Evolutionary conservation across 192 early-diverging fungal species (phyloP).

Genomic region (Paraglomus brasilianum): DNA sequence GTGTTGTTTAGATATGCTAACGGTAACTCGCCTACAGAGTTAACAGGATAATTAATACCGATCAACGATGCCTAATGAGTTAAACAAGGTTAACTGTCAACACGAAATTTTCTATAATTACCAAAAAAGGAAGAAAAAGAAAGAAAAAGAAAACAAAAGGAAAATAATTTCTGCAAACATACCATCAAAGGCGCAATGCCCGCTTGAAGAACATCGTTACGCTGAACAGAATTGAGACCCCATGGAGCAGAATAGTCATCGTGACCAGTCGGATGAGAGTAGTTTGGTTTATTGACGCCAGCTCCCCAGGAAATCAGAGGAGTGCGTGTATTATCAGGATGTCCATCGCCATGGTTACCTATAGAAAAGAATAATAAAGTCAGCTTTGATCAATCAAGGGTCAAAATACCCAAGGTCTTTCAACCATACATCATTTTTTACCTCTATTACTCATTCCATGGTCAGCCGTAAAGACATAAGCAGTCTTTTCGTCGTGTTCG

Average conservation of each 20-base stretch:
- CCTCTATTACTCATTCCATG: conserved; percentile 96
- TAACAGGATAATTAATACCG: conserved; percentile 85
- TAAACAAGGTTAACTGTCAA: background rate
- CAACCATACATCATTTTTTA: conserved; percentile 31
- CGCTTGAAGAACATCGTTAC: conserved; percentile 89
- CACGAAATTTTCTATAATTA: too few relatives aligned
- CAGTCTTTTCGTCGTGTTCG: conserved; percentile 74
- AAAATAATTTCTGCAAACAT: conserved; percentile 6
- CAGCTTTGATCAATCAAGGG: background rate
- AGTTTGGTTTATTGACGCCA: conserved; percentile 69
- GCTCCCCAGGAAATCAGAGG: conserved; percentile 95
- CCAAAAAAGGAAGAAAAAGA: conserved; percentile 22
- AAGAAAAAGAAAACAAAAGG: conserved; percentile 25
- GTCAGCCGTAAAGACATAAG: conserved; percentile 92
- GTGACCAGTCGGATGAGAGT: conserved; percentile 61
- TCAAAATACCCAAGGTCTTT: background rate
- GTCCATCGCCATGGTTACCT: conserved; percentile 92
- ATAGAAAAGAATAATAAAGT: background rate
- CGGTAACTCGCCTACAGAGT: conserved; percentile 92
- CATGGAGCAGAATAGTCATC: conserved; percentile 73
- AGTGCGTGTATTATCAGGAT: conserved; percentile 93
- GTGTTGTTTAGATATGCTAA: conserved; percentile 71
- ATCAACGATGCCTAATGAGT: conserved; percentile 73
- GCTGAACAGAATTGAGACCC: conserved; percentile 58
- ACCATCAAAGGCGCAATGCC: conserved; percentile 97